Conservation (phyloP, 495 filamentous ascomycete species). For the Cudoniella acicularis region DNA sequence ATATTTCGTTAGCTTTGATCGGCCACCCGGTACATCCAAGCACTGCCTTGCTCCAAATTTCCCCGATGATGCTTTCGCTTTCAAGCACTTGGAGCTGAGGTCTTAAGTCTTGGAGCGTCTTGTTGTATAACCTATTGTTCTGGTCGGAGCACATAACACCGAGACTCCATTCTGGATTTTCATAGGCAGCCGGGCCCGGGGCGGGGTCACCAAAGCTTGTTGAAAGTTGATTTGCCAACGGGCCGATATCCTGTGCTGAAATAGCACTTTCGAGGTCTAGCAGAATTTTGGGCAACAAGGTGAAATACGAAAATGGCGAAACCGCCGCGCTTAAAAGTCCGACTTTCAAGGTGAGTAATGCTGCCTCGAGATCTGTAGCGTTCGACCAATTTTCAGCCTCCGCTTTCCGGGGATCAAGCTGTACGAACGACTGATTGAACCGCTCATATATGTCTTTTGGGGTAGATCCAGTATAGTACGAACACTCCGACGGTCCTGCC, state of each 20-base stretch:
- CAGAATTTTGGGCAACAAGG: not conserved
- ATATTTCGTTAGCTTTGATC: conserved; percentile 4
- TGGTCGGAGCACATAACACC: conserved; percentile 3
- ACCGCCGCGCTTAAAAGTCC: not conserved
- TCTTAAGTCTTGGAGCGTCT: not conserved
- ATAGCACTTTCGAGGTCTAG: not conserved
- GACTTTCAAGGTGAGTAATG: not conserved
- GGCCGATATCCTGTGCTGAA: not conserved
- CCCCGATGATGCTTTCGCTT: conserved; percentile 4
- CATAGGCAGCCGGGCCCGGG: not conserved
- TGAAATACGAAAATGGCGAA: not conserved
- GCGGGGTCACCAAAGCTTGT: not conserved
- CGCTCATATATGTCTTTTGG: not conserved
- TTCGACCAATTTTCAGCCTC: not conserved
- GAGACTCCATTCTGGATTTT: not conserved
- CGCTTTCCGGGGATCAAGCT: not conserved
- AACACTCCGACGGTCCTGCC: conserved; percentile 44
- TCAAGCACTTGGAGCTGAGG: not conserved
- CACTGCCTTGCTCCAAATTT: not conserved
- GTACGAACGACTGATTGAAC: not conserved
- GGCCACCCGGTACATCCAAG: conserved; percentile 10
- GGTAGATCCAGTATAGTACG: not conserved
- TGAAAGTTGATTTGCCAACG: not conserved
- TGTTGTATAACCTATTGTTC: not conserved
- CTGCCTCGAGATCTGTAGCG: not conserved